These are phyloP conservation scores for Colletotrichum tofieldiae DNA, from an alignment of 2,329 filamentous ascomycete species.

Conservation along the genomic window DNA sequence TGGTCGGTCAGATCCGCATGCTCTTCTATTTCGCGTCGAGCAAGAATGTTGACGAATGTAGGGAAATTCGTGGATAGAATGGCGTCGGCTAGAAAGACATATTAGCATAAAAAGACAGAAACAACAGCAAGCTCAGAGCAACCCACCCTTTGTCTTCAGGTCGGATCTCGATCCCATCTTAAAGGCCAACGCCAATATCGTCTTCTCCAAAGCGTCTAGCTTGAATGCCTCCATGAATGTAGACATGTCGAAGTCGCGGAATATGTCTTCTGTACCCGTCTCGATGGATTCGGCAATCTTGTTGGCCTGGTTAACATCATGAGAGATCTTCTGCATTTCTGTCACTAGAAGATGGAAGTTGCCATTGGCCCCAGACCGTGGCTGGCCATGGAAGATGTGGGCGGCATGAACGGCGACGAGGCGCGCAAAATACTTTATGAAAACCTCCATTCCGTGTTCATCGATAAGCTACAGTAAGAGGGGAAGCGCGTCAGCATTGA, in stretches of 20 bases:
- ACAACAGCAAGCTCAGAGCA: constrained; percentile 21
- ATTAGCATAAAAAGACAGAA: constrained; percentile 61
- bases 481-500: constrained; percentile 38
- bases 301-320: constrained; percentile 84
- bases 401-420: constrained; percentile 91
- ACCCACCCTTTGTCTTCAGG: constrained; percentile 88
- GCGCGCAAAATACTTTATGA: constrained; percentile 94
- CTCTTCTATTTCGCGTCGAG: constrained; percentile 73
- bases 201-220: constrained; percentile 89
- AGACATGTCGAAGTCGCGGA: constrained; percentile 95
- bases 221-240: constrained; percentile 98
- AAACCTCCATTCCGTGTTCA: constrained; percentile 99
- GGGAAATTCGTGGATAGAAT: constrained; percentile 86
- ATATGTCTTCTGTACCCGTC: constrained; percentile 90
- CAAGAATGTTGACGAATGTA: constrained; percentile 83
- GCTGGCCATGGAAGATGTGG: constrained; percentile 88
- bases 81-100: constrained; percentile 78
- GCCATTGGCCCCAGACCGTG: constrained; percentile 81
- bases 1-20: constrained; percentile 77
- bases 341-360: constrained; percentile 87
- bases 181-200: constrained; percentile 89
- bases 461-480: constrained; percentile 81
- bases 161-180: constrained; percentile 86
- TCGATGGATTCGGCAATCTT: constrained; percentile 97
- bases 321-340: constrained; percentile 89